These are phyloP conservation scores for Rhexocercosporidium sp. DNA, from an alignment of 2,329 filamentous ascomycete species.

Conservation along the genomic window DNA sequence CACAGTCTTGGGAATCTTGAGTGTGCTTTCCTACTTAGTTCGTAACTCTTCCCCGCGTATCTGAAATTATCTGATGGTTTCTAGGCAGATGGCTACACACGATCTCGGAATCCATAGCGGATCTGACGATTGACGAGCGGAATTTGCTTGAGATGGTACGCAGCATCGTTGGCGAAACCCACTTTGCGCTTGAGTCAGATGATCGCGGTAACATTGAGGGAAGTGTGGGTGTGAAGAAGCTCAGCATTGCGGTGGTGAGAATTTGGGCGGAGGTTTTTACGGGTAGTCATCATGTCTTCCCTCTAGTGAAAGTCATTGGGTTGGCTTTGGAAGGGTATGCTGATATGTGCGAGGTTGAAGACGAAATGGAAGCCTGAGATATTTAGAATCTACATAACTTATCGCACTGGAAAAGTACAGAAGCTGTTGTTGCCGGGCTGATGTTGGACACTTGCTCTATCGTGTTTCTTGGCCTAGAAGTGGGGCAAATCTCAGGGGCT, in stretches of 20 bases:
- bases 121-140: conserved; percentile 59
- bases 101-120: conserved; percentile 32
- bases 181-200: conserved; percentile 64
- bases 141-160: conserved; percentile 60
- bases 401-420: no score
- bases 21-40: conserved; percentile 63
- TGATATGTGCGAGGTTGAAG: conserved; percentile 11
- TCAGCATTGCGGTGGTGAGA: conserved; percentile 62
- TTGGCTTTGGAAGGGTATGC: conserved; percentile 49
- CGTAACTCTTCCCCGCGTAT: conserved; percentile 42
- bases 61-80: not conserved
- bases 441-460: no score
- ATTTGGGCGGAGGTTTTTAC: conserved; percentile 68
- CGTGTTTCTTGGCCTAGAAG: no score
- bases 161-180: conserved; percentile 65
- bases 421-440: no score
- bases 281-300: conserved; percentile 65
- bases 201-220: conserved; percentile 40
- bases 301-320: conserved; percentile 63
- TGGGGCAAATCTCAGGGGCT: not conserved
- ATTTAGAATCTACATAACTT: no score
- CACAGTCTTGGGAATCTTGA: conserved; percentile 67
- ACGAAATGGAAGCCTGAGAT: not conserved
- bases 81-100: conserved; percentile 18
- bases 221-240: conserved; percentile 50